Base-by-base conservation (phyloP, 345 rosid genomes). In the Gossypium arboreum region DNA sequence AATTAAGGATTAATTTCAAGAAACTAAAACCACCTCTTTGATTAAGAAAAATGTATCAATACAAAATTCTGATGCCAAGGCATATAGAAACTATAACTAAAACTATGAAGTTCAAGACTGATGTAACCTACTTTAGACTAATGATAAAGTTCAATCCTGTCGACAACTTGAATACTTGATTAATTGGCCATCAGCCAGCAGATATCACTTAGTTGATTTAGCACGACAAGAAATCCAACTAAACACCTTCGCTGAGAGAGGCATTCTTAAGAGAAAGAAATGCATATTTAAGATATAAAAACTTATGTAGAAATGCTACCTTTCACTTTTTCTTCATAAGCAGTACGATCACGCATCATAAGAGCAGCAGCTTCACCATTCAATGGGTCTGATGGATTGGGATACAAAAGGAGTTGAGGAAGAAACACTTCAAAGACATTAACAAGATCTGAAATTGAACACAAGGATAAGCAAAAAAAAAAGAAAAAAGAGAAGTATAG, bases 291-390 rank as follows among this genome's bases (percentile, higher is more conserved):
- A 24, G 63, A 47, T 2, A 76, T 18, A 71, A 9, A 70, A 50
- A 2, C 12, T 48, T 73, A 41, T 2, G 41, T 56, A 52, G 3
- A 57, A 65, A 15, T 10, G 20, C 20, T 86, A 92, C 99, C 98
- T 93, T 87, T 96, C 66, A 93, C 97, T 80, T 88, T 88, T 64
- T 81, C 91, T 16, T 96, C 98, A 83, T 90, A 96, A 75, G 88
- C 81, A 72, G 86, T 71, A 34, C 90, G 92, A 83, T 96, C 98
- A 71, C 92, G 98, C 94, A 92, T 90, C 97, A 92, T 86, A 29
- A 96, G 77, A 0, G 98, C 95, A 85, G 98, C 97, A 78, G 99
- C 97, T 79, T 96, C 99, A 41, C 97, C 98, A 68, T 96, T 93
- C 85, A 96, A 86, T 39, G 99, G 99, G 81, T 93, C 97, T 0